Percentiles rank a stretch among this genome's conserved stretches.
Conservation (phyloP, 1,139 yeast species). For the Taphrina betulina region DNA sequence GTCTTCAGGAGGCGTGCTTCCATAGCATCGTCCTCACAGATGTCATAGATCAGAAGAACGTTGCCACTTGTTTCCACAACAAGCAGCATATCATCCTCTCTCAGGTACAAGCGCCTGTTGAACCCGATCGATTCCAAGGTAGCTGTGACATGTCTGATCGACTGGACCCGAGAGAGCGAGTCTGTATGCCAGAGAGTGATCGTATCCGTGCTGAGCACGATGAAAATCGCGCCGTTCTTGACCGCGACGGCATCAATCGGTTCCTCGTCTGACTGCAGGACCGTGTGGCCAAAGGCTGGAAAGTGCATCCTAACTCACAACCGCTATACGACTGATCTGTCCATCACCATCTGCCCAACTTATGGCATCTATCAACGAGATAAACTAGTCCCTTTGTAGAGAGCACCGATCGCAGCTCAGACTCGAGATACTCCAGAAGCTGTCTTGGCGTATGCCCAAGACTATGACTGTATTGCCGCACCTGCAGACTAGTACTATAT, state of each 20-base stretch:
- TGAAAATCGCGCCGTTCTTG: slow-evolving; percentile 11
- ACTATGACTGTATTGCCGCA: too few species aligned
- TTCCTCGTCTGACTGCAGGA: slow-evolving; percentile 3
- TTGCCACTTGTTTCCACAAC: slow-evolving; percentile 7
- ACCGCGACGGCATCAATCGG: slow-evolving; percentile 10
- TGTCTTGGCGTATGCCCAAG: too few species aligned
- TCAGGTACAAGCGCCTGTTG: slow-evolving; percentile 12
- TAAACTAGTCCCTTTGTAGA: too few species aligned
- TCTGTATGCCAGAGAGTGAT: slow-evolving; percentile 20
- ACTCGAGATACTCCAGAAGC: too few species aligned
- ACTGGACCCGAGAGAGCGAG: slow-evolving; percentile 14
- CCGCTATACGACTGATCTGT: too few species aligned
- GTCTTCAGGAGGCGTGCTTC: slow-evolving; percentile 8
- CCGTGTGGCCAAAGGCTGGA: not conserved
- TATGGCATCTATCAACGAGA: too few species aligned
- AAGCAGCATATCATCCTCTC: slow-evolving; percentile 6
- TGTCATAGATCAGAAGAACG: slow-evolving; percentile 19
- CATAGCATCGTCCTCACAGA: slow-evolving; percentile 4
- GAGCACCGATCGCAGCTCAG: too few species aligned
- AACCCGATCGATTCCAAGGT: slow-evolving; percentile 14
- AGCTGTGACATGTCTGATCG: slow-evolving; percentile 9
- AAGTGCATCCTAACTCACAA: too few species aligned
- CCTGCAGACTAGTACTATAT: too few species aligned
- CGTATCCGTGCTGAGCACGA: slow-evolving; percentile 16
- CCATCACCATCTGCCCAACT: too few species aligned